Conservation (phyloP, 2,329 filamentous ascomycete species). For the Diplodia corticola region DNA sequence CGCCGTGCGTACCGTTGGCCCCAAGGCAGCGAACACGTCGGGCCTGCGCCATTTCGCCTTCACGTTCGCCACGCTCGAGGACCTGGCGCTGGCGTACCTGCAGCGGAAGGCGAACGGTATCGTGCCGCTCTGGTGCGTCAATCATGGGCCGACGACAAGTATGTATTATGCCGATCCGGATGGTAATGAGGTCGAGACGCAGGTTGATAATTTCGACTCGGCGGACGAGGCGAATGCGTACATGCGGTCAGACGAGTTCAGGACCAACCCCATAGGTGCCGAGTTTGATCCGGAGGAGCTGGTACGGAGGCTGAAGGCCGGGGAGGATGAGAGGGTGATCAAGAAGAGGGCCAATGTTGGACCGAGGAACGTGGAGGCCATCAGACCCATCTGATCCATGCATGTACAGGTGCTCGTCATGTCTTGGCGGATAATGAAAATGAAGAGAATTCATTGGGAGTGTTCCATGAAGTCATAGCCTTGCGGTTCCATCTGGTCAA, state of each 20-base stretch:
- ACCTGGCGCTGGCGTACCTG: constrained; percentile 41
- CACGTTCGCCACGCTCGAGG: constrained; percentile 38
- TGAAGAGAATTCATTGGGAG: not conserved
- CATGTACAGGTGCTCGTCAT: not conserved
- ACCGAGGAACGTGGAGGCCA: not conserved
- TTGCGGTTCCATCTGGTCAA: not conserved
- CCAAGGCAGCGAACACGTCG: constrained; percentile 28
- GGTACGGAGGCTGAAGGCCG: constrained; percentile 31
- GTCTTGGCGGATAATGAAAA: not conserved
- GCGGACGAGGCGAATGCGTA: constrained; percentile 41
- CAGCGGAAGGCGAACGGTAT: constrained; percentile 41
- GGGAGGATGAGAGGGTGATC: constrained; percentile 29
- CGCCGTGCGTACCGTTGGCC: constrained; percentile 28
- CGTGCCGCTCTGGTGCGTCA: constrained; percentile 47
- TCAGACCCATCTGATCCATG: not conserved
- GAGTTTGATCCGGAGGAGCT: constrained; percentile 51
- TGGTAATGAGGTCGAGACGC: constrained; percentile 50
- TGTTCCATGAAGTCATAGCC: not conserved
- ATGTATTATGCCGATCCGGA: constrained; percentile 55
- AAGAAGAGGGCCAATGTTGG: constrained; percentile 25
- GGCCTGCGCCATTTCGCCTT: constrained; percentile 50
- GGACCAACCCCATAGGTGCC: constrained; percentile 46
- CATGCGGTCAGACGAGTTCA: constrained; percentile 42
- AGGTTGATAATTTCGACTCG: constrained; percentile 30
- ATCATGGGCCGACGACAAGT: constrained; percentile 51